phyloP scores from a whole-genome alignment of 2,329 filamentous ascomycete genomes.

The Calonectria honghensis region DNA sequence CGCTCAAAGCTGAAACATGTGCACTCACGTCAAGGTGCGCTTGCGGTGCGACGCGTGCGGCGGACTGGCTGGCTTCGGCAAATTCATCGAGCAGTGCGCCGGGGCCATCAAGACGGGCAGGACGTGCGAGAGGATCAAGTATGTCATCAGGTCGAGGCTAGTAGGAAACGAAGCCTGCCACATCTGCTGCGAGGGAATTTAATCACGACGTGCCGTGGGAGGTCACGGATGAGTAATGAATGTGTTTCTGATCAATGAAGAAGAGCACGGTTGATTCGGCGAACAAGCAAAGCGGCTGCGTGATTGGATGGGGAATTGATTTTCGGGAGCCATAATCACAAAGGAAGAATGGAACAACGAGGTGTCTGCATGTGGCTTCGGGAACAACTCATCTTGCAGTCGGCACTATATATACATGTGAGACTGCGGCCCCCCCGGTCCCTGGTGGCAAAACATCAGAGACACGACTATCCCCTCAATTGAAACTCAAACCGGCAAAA shows the following conservation, averaged over 20 bases:
- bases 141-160: slow-evolving; percentile 16
- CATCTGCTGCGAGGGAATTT: slow-evolving; percentile 14
- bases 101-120: background rate
- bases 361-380: background rate
- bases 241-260: background rate
- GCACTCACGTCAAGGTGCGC: slow-evolving; percentile 28
- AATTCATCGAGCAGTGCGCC: slow-evolving; percentile 28
- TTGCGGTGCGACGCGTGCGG: slow-evolving; percentile 30
- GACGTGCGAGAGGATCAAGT: slow-evolving; percentile 9
- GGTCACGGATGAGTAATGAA: background rate
- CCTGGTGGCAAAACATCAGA: background rate
- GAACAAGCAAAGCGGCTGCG: background rate
- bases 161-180: slow-evolving; percentile 12
- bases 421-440: too few species aligned
- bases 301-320: background rate
- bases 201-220: background rate
- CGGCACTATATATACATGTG: background rate
- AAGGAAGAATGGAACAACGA: background rate
- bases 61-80: slow-evolving; percentile 26
- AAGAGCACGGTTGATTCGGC: background rate
- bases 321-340: background rate
- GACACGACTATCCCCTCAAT: background rate
- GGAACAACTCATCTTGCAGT: background rate
- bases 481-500: background rate
- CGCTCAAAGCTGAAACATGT: slow-evolving; percentile 4